Conservation (phyloP, 768 basidiomycete genomes). For the Boletus tylopilopsis region DNA sequence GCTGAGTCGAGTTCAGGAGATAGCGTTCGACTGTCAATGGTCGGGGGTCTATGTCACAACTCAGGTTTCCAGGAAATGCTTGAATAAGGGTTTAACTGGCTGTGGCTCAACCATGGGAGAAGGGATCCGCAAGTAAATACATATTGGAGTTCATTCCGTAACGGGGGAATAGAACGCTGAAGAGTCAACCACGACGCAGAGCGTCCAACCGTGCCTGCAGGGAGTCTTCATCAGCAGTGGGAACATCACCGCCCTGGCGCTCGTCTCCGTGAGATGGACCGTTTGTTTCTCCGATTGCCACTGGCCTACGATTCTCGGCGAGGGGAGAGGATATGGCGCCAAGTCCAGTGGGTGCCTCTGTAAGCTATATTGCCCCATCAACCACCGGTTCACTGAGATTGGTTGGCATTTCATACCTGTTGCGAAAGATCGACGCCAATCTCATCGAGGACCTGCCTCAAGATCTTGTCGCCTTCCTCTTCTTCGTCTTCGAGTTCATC, state of each 20-base stretch:
- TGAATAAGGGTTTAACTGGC: background rate
- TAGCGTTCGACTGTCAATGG: background rate
- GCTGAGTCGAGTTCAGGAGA: too few species aligned
- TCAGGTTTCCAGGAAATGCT: background rate
- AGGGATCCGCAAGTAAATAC: slow-evolving; percentile 1
- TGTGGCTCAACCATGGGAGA: background rate
- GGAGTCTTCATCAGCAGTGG: slow-evolving; percentile 79
- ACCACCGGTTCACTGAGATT: background rate
- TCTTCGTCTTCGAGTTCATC: slow-evolving; percentile 92
- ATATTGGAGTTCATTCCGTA: slow-evolving; percentile 8
- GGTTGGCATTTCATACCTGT: slow-evolving; percentile 44
- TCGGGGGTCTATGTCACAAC: too few species aligned
- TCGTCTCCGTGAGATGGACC: slow-evolving; percentile 35
- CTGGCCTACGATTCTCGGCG: slow-evolving; percentile 65
- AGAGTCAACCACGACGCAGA: slow-evolving; percentile 62
- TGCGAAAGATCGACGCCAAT: slow-evolving; percentile 92
- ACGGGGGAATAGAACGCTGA: background rate
- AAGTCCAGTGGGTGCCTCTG: slow-evolving; percentile 76
- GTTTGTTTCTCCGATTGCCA: slow-evolving; percentile 74
- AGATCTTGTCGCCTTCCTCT: slow-evolving; percentile 90
- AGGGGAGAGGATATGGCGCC: slow-evolving; percentile 57
- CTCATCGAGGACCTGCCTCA: slow-evolving; percentile 95
- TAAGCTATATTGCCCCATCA: slow-evolving; percentile 51
- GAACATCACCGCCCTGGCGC: slow-evolving; percentile 37
- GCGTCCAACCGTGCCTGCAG: slow-evolving; percentile 93